A percentile compares a stretch with the other conserved stretches of the same genome.
phyloP scores from a whole-genome alignment of 768 basidiomycete genomes.

The Lactarius vividus region DNA sequence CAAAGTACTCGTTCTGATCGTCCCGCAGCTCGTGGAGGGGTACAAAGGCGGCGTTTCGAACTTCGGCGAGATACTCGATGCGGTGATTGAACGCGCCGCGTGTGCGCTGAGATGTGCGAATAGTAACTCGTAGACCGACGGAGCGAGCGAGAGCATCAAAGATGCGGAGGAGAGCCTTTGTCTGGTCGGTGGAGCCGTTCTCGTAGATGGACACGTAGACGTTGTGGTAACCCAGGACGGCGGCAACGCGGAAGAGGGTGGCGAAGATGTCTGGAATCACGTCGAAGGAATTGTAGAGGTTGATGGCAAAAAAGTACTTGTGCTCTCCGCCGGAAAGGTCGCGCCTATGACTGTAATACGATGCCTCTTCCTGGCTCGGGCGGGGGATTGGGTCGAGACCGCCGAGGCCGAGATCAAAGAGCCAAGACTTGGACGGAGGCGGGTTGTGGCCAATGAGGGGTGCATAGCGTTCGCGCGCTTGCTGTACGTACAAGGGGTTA shows the following conservation, averaged over 20 bases:
- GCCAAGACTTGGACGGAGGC: conserved; percentile 57
- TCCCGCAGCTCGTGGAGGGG: conserved; percentile 94
- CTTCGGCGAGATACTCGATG: conserved; percentile 99
- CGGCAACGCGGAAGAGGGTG: conserved; percentile 89
- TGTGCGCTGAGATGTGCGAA: conserved; percentile 88
- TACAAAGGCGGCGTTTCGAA: conserved; percentile 96
- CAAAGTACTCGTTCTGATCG: conserved; percentile 89
- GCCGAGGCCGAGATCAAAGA: conserved; percentile 49
- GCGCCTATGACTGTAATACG: conserved; percentile 34
- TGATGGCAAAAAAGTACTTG: conserved; percentile 99
- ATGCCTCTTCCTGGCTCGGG: conserved; percentile 42
- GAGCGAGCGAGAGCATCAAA: conserved; percentile 90
- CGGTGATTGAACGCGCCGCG: conserved; percentile 98
- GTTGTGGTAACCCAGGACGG: conserved; percentile 94
- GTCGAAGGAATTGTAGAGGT: conserved; percentile 99
- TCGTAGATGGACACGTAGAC: conserved; percentile 99
- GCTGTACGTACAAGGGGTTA: conserved; percentile 81
- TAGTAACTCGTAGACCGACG: conserved; percentile 90
- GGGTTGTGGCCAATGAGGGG: conserved; percentile 77
- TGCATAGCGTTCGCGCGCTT: conserved; percentile 82
- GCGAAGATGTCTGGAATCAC: conserved; percentile 96
- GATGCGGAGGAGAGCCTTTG: conserved; percentile 91
- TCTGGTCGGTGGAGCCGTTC: conserved; percentile 98
- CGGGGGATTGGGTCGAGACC: conserved; percentile 33
- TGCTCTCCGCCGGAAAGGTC: conserved; percentile 57